Percentiles rank a stretch among this genome's conserved stretches.
phyloP scores from a whole-genome alignment of 2,329 filamentous ascomycete genomes.

The Fusarium secorum region DNA sequence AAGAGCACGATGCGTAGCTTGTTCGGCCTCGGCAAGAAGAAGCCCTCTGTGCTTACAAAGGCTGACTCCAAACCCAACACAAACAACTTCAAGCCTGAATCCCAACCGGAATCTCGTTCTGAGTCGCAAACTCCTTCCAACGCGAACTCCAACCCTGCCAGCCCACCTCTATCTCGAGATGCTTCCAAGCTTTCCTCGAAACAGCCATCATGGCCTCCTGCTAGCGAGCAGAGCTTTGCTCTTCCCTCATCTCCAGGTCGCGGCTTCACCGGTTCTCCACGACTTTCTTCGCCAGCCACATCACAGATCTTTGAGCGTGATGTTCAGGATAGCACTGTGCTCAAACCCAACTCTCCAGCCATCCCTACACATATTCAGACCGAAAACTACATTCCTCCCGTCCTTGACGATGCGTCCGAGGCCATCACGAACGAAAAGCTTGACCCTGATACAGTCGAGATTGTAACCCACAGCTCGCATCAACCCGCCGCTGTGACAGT shows the following conservation, averaged over 20 bases:
- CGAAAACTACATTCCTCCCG: conserved; percentile 91
- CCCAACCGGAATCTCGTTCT: conserved; percentile 25
- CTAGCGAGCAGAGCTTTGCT: conserved; percentile 54
- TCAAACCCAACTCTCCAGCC: conserved; percentile 79
- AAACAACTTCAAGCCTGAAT: conserved; percentile 20
- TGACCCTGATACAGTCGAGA: conserved; percentile 89
- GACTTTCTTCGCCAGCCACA: conserved; percentile 78
- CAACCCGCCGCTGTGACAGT: conserved; percentile 78
- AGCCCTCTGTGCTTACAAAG: conserved; percentile 44
- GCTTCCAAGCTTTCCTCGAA: conserved; percentile 50
- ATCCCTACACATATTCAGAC: conserved; percentile 93
- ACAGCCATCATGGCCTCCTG: conserved; percentile 53
- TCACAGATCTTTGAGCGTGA: conserved; percentile 92
- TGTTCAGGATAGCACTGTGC: conserved; percentile 78
- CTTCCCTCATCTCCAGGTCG: conserved; percentile 71
- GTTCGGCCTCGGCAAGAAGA: conserved; percentile 70
- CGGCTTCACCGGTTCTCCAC: conserved; percentile 74
- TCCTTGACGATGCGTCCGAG: conserved; percentile 88
- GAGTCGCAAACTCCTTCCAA: conserved; percentile 47
- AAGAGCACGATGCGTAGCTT: conserved; percentile 63
- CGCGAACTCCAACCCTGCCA: conserved; percentile 43
- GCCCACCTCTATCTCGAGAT: conserved; percentile 47
- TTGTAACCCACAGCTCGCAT: conserved; percentile 85
- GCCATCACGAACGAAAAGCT: conserved; percentile 88
- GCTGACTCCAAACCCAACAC: conserved; percentile 16